Percentiles rank a stretch among this genome's conserved stretches.
Conservation (phyloP, 192 early-diverging fungal genomes). For the Spizellomyces sp. region DNA sequence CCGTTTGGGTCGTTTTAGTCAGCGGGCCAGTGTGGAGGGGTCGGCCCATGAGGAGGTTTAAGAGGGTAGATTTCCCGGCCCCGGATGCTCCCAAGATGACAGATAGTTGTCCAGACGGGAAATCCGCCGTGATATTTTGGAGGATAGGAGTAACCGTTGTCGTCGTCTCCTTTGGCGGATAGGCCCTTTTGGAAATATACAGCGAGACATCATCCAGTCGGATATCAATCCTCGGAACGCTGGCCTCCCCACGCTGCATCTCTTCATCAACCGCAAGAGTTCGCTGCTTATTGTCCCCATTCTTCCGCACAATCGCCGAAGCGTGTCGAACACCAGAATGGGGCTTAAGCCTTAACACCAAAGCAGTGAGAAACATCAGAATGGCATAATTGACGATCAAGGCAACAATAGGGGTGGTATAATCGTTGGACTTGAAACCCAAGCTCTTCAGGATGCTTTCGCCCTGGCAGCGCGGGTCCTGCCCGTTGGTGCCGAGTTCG, state of each 20-base stretch:
- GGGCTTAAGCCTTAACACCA: slow-evolving; percentile 26
- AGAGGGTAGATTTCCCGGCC: slow-evolving; percentile 47
- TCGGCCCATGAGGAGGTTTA: slow-evolving; percentile 43
- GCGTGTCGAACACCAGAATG: slow-evolving; percentile 21
- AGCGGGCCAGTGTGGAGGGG: slow-evolving; percentile 24
- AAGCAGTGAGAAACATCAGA: slow-evolving; percentile 34
- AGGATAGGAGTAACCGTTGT: slow-evolving; percentile 27
- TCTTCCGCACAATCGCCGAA: neutral
- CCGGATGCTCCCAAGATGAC: slow-evolving; percentile 52
- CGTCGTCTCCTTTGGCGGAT: neutral
- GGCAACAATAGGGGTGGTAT: slow-evolving; percentile 22
- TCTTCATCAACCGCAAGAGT: slow-evolving; percentile 6
- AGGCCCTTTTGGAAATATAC: slow-evolving; percentile 3
- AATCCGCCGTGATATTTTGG: slow-evolving; percentile 27
- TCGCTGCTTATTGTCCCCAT: neutral
- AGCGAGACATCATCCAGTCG: slow-evolving; percentile 14
- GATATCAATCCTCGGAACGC: slow-evolving; percentile 26
- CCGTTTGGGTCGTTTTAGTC: slow-evolving; percentile 15
- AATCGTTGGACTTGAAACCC: slow-evolving; percentile 32
- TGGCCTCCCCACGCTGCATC: neutral
- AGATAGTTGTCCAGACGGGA: slow-evolving; percentile 41
- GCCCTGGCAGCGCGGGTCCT: slow-evolving; percentile 39
- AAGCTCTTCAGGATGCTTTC: slow-evolving; percentile 32
- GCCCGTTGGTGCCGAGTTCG: neutral
- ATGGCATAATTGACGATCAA: slow-evolving; percentile 28